Conservation (phyloP, 176 grass and related monocot genomes). For the Carex pumila region DNA sequence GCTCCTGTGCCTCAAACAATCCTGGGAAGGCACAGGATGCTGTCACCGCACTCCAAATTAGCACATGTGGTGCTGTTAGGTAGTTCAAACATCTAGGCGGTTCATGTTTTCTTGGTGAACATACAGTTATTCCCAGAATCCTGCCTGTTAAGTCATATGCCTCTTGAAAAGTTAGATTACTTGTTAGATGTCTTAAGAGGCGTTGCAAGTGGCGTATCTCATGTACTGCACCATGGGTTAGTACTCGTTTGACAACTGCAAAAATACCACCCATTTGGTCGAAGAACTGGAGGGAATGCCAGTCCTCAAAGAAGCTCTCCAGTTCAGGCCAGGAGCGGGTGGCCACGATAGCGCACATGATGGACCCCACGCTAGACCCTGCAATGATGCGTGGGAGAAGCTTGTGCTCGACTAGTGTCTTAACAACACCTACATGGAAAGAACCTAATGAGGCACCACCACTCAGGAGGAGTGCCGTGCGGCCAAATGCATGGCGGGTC, state of each 20-base stretch:
- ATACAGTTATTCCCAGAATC: constrained; percentile 77
- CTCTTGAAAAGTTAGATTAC: constrained; percentile 96
- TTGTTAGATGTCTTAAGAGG: constrained; percentile 71
- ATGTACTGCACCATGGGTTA: constrained; percentile 73
- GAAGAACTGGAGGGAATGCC: constrained; percentile 87
- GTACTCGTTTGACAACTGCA: constrained; percentile 64
- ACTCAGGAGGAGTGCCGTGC: constrained; percentile 77
- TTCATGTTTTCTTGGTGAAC: constrained; percentile 84
- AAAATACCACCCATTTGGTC: constrained; percentile 90
- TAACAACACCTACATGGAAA: constrained; percentile 85
- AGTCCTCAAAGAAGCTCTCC: constrained; percentile 89
- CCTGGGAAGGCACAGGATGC: constrained; percentile 94
- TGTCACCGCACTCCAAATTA: constrained; percentile 93
- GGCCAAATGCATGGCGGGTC: constrained; percentile 86
- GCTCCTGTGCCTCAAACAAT: constrained; percentile 87
- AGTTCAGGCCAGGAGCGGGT: constrained; percentile 83
- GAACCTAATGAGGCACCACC: constrained; percentile 83
- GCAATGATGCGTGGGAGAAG: constrained; percentile 79
- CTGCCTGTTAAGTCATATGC: constrained; percentile 89
- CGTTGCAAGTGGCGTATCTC: constrained; percentile 74
- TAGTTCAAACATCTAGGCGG: constrained; percentile 85
- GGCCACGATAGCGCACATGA: constrained; percentile 79
- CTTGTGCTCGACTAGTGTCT: constrained; percentile 79
- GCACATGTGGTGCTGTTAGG: constrained; percentile 87
- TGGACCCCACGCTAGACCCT: constrained; percentile 80